Evolutionary conservation across 2,329 filamentous ascomycete genomes (phyloP).

Genomic region (Biscogniauxia sp.): DNA sequence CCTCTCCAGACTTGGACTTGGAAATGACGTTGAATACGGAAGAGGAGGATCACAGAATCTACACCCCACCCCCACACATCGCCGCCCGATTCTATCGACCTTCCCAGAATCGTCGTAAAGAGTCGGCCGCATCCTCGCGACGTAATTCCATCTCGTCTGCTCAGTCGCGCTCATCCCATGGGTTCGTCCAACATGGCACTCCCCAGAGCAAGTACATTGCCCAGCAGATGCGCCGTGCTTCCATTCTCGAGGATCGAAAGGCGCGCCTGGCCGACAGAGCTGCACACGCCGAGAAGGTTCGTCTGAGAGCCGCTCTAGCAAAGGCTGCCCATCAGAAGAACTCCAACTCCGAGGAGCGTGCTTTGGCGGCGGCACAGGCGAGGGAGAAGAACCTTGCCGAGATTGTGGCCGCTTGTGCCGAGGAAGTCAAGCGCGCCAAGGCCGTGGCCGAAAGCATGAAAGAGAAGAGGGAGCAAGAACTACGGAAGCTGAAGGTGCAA

Average conservation of each 20-base stretch:
- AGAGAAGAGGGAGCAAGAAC: slow-evolving; percentile 73
- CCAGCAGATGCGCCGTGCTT: slow-evolving; percentile 75
- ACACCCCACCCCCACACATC: slow-evolving; percentile 71
- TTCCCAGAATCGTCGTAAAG: slow-evolving; percentile 65
- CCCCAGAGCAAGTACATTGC: slow-evolving; percentile 75
- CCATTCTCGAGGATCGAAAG: slow-evolving; percentile 77
- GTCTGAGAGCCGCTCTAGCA: slow-evolving; percentile 69
- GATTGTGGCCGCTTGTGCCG: slow-evolving; percentile 76
- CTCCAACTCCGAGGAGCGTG: slow-evolving; percentile 70
- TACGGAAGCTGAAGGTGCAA: slow-evolving; percentile 65
- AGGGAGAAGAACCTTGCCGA: slow-evolving; percentile 79
- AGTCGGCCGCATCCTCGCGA: slow-evolving; percentile 74
- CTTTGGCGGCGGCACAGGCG: slow-evolving; percentile 73
- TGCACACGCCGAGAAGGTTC: slow-evolving; percentile 80
- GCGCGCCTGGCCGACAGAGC: slow-evolving; percentile 76
- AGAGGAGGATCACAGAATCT: slow-evolving; percentile 38
- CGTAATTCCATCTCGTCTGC: slow-evolving; percentile 77
- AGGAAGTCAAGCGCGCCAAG: slow-evolving; percentile 80
- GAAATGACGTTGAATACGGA: slow-evolving; percentile 33
- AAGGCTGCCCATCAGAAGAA: slow-evolving; percentile 66
- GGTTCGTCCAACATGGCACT: slow-evolving; percentile 49
- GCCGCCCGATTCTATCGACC: slow-evolving; percentile 75
- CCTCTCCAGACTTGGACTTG: slow-evolving; percentile 29
- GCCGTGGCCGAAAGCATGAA: slow-evolving; percentile 80
- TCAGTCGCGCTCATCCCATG: slow-evolving; percentile 67